Percentiles rank a stretch among this genome's conserved stretches.
Conservation (phyloP, 2,329 filamentous ascomycete genomes). For the Lasiodiplodia hormozganensis region DNA sequence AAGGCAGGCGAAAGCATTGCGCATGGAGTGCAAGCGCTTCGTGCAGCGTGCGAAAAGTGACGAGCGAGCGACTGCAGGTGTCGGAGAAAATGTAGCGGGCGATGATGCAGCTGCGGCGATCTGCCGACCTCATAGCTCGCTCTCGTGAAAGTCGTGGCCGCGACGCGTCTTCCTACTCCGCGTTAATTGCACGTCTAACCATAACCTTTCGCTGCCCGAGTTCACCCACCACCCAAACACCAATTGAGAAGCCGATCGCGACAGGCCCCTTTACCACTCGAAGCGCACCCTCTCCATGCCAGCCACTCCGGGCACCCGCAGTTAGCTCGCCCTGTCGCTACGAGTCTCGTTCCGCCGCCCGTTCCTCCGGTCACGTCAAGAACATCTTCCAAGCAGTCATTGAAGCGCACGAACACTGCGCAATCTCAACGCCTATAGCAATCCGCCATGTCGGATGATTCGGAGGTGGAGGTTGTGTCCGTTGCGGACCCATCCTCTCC, state of each 20-base stretch:
- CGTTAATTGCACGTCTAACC: neutral
- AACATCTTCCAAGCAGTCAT: neutral
- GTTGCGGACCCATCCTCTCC: neutral
- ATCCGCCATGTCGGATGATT: neutral
- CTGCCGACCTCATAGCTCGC: neutral
- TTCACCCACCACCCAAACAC: neutral
- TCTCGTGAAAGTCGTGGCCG: conserved; percentile 11
- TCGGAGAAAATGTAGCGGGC: neutral
- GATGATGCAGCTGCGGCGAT: conserved; percentile 9
- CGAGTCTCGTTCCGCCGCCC: neutral
- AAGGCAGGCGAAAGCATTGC: neutral
- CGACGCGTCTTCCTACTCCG: conserved; percentile 15
- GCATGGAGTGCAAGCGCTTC: neutral
- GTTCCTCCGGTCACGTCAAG: neutral
- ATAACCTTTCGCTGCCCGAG: neutral
- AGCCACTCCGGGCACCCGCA: too few relatives aligned
- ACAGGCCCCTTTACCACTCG: neutral
- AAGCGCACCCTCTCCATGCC: too few relatives aligned
- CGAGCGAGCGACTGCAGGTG: neutral
- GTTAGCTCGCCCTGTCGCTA: neutral
- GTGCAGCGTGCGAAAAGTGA: neutral
- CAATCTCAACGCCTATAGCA: neutral
- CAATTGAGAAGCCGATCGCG: neutral
- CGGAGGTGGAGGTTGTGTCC: conserved; percentile 6
- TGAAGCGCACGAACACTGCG: too few relatives aligned